Conservation (phyloP, 2,329 filamentous ascomycete species). For the Rutstroemia sp. region DNA sequence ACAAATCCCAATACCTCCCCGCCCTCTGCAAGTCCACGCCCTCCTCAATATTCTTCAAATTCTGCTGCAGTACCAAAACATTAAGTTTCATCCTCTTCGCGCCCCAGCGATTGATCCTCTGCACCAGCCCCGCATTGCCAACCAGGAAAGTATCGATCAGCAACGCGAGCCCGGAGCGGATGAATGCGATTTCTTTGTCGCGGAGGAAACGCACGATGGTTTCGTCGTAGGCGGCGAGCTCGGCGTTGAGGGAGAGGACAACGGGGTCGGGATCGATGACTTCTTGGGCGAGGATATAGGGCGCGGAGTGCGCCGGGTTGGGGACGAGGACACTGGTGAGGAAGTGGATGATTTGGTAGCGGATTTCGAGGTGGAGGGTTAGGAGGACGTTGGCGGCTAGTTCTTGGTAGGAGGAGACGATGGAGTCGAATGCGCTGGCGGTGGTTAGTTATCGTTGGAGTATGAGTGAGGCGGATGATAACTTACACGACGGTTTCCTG, state of each 20-base stretch:
- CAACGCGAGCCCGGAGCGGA: constrained; percentile 67
- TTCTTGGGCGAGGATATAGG: constrained; percentile 61
- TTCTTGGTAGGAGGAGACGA: constrained; percentile 74
- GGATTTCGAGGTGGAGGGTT: constrained; percentile 82
- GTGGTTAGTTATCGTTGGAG: constrained; percentile 1
- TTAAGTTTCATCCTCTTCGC: constrained; percentile 88
- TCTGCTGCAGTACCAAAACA: constrained; percentile 90
- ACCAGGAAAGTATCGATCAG: constrained; percentile 78
- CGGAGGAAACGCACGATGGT: constrained; percentile 69
- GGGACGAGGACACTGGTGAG: constrained; percentile 57
- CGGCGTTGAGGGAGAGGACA: constrained; percentile 75
- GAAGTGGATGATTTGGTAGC: constrained; percentile 78
- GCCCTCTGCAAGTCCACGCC: constrained; percentile 57
- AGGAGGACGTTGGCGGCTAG: constrained; percentile 73
- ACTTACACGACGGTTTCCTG: constrained; percentile 73
- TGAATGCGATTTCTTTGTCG: constrained; percentile 62
- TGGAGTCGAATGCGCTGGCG: constrained; percentile 72
- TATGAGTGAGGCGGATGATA: not conserved
- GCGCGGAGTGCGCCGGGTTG: constrained; percentile 38
- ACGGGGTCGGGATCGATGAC: constrained; percentile 71
- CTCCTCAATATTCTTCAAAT: constrained; percentile 84
- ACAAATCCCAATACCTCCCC: constrained; percentile 62
- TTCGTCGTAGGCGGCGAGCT: constrained; percentile 82
- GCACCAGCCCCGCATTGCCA: constrained; percentile 60
- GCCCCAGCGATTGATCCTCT: constrained; percentile 77